Percentiles rank a stretch among this genome's conserved stretches.
These are phyloP conservation scores for Acrocalymma vagum DNA, from an alignment of 2,329 filamentous ascomycete genomes.

Conservation along the genomic window DNA sequence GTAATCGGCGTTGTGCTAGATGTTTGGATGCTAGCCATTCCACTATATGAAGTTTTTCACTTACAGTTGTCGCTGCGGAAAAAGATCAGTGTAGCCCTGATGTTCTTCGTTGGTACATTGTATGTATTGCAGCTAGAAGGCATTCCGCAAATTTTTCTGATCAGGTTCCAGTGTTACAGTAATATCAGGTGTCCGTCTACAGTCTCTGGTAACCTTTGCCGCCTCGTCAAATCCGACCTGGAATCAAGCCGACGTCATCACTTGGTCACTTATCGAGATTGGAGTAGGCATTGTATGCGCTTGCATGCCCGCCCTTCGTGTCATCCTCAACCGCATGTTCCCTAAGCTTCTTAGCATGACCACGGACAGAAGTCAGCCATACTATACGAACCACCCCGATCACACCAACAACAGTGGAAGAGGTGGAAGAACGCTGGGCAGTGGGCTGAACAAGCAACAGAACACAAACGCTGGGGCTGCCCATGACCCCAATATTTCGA, in stretches of 20 bases:
- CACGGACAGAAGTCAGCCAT: no score
- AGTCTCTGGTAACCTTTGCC: slow-evolving; percentile 47
- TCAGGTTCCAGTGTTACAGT: slow-evolving; percentile 43
- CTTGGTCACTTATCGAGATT: slow-evolving; percentile 49
- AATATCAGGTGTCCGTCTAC: slow-evolving; percentile 47
- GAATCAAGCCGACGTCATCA: slow-evolving; percentile 43
- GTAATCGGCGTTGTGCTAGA: slow-evolving; percentile 43
- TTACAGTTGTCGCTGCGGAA: slow-evolving; percentile 44
- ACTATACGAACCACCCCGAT: no score
- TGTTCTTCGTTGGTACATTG: slow-evolving; percentile 51
- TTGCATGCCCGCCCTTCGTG: slow-evolving; percentile 47
- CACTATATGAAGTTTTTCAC: slow-evolving; percentile 40
- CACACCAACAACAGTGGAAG: no score
- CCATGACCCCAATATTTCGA: no score
- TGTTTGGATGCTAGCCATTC: slow-evolving; percentile 42
- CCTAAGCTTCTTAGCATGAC: slow-evolving; percentile 17
- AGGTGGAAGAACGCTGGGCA: no score
- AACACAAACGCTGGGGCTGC: no score
- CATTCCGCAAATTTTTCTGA: not conserved
- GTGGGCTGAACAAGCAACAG: no score
- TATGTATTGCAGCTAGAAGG: no score
- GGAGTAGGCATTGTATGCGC: slow-evolving; percentile 51
- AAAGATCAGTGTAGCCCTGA: slow-evolving; percentile 46
- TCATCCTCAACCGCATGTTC: slow-evolving; percentile 36
- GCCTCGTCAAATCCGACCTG: slow-evolving; percentile 44